Base-by-base conservation (phyloP, 495 filamentous ascomycete genomes). In the Trichoderma reesei region DNA sequence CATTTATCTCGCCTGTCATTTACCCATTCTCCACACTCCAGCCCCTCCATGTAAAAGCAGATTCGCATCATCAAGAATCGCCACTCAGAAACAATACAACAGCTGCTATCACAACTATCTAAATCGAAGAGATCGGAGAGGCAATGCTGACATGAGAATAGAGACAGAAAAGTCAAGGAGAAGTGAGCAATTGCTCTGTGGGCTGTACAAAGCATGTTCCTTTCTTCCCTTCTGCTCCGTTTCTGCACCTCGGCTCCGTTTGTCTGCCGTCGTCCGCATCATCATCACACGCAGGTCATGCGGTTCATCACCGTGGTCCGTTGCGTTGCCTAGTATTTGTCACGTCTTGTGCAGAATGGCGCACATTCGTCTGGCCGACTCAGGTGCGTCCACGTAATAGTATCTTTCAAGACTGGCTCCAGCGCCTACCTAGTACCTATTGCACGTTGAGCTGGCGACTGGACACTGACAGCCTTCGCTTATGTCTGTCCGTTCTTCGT, bases 1-100 rank as follows among this genome's bases (percentile, higher is more conserved):
- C 26, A 26, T 56, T 56, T 56, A 33, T 56, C 31, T 56, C 51
- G 51, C 51, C 26, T 56, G 34, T 56, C 51, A 56, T 56, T 34
- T 56, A 10, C 9, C 26, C 51, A 56, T 33, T 26, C 51, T 56
- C 51, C 51, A 34, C 51, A 56, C 20, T 56, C 6, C 11, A 11
- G 26, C 51, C 51, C 31, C 51, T 56, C 51, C 51, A 34, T 56
- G 14, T 56, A 48, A 48, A 14, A 14, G 41, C 41, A 44, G 4
- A 44, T 14, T 26, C 16, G 11, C 16, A 44, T 5, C 20, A 48
- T 20, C 26, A 26, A 26, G 26, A 26, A 26, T 26, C 26, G 26
- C 26, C 26, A 26, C 26, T 26, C 26, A 26, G 26, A 26, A 4
- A n/a, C 14, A 16, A 5, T n/a, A 44, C 41, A 26, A 44, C 41